Base-by-base conservation (phyloP, 495 filamentous ascomycete genomes). In the Daldinia caldariorum region DNA sequence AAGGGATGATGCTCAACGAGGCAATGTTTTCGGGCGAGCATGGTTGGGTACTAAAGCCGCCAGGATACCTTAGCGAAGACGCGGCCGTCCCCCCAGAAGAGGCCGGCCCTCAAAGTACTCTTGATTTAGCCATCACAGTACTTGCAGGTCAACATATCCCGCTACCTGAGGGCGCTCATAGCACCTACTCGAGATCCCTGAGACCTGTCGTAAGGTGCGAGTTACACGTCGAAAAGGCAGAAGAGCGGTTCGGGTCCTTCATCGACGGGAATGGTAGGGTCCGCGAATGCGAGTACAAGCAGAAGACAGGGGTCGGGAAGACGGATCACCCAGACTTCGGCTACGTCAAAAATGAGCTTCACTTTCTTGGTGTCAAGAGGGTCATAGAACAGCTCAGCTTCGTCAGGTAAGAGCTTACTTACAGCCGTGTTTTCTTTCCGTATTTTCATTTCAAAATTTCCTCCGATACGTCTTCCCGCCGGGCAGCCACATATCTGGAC, bases 1-100 rank as follows among this genome's bases (percentile, higher is more conserved):
- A 91, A 61, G 93, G 92, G 37, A 96, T 93, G 91, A 97, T 97
- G 94, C 86, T 97, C 41, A 97, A 97, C 75, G 86, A 91, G 67
- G 94, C 86, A 53, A 96, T 97, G 93, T 98, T 98, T 72, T 85
- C 85, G 9, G 89, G 88, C n/a, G 89, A 90, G 47, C 82, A 83
- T 22, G 94, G 94, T 20, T 98, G 93, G 89, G 87, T 95, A 8
- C 85, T 94, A 18, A 98, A 98, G 77, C 94, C 94, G 0, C 67
- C 81, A 10, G 89, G 88, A 7, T 81, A 77, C 61, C 79, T 70
- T 29, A 75, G 77, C 54, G 51, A 71, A 57, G 74, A 72, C 26
- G 29, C 26, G 16, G 39, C 35, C 18, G 14, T 35, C 16, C 13
- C 58, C 18, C 41, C 18, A 13, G 54, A 67, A n/a, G 22, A 34